Evolutionary conservation across 148 eudicot species (phyloP), one percentile per base, ranked within the genome.

Genomic region (Simmondsia chinensis): DNA sequence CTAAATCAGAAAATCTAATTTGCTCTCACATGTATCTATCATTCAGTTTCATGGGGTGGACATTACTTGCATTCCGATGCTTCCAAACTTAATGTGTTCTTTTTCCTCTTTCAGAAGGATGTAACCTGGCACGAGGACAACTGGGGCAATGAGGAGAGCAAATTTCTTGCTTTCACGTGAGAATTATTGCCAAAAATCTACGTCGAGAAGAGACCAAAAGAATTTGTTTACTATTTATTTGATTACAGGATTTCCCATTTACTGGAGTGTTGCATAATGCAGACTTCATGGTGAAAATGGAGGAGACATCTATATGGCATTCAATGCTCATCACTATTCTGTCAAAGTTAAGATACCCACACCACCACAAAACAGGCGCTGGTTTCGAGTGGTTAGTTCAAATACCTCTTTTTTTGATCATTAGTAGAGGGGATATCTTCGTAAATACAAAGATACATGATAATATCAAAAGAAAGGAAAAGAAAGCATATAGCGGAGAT

Each of bases 101-200:
- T 29, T 35, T 27, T 43, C 23, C 9, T 44, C 45, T 6, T 64
- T 44, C 83, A 83, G 94, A 57, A 55, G 27, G 85, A 77, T 13
- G 88, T 91, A 38, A 82, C 94, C 1, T 91, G 99, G 99, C 95
- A 85, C 48, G 99, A 91, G 69, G 77, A 82, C 64, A 83, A 91
- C 51, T 91, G 99, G 99, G 66, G 60, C 51, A 91, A 91, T 56
- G 15, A 39, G 28, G 99, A 85, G 70, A 85, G 95, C 64, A 91
- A 79, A 78, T 91, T 91, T 43, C 80, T 91, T 34, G 99, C 94
- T 39, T 79, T 91, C 58, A 91, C 89, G 99, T 91, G 74, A 76
- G 97, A 28, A 27, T 18, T 36, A 22, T 19, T 29, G 2, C 42
- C 11, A 16, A 20, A 22, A 22, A 4, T 41, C 29, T 41, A 9